Conservation (phyloP, 495 filamentous ascomycete genomes). For the Tuber brumale region DNA sequence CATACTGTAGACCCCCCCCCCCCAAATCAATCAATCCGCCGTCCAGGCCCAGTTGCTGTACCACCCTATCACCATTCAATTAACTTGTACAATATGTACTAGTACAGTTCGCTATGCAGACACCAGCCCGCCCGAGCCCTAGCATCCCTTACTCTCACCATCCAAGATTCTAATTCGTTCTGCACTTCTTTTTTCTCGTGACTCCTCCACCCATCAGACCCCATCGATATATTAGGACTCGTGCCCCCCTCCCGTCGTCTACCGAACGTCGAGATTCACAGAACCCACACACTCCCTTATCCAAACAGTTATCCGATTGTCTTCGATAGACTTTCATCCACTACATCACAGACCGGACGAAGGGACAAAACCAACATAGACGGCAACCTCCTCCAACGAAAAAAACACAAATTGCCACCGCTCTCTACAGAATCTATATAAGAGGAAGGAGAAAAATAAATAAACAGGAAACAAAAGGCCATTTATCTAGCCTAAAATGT, state of each 20-base stretch:
- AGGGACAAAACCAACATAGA: neutral
- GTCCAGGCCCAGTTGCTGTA: neutral
- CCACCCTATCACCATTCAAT: neutral
- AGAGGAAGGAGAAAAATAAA: neutral
- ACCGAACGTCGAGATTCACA: neutral
- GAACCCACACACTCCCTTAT: neutral
- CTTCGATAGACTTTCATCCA: neutral
- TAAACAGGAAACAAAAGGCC: neutral
- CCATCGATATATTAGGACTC: slow-evolving; percentile 3
- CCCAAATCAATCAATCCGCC: neutral
- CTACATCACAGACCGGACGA: neutral
- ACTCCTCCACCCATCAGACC: neutral
- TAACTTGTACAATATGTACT: neutral
- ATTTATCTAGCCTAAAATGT: slow-evolving; percentile 17
- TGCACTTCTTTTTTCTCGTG: neutral
- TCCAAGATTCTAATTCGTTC: neutral
- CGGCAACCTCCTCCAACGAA: neutral
- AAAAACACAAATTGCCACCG: neutral
- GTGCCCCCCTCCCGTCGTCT: neutral
- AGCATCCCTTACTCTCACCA: neutral
- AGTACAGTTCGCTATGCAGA: neutral
- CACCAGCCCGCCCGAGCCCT: neutral
- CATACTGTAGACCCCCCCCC: neutral
- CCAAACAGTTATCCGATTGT: neutral
- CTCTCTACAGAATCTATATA: neutral